These are phyloP conservation scores for Secale cereale DNA, from an alignment of 176 grass and related monocot species.

Conservation along the genomic window DNA sequence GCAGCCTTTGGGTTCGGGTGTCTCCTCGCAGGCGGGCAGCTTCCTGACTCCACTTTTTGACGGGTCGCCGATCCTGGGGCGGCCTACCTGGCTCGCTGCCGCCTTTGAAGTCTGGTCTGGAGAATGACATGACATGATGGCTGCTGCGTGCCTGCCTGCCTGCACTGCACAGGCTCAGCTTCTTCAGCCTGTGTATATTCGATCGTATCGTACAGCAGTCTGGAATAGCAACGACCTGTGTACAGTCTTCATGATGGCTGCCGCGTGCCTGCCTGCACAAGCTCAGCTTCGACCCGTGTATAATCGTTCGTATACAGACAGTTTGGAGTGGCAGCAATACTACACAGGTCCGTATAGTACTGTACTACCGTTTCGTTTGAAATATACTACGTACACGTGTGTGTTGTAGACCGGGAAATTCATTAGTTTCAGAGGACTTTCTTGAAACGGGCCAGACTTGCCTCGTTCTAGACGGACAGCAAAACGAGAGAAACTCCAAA, in stretches of 20 bases:
- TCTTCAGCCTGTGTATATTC: background rate
- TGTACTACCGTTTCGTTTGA: too few species aligned
- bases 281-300: background rate
- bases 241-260: background rate
- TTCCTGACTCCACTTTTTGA: conserved; percentile 5
- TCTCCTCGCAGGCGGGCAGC: conserved; percentile 36
- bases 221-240: too few species aligned
- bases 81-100: background rate
- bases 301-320: background rate
- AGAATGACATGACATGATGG: conserved; percentile 6
- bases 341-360: too few species aligned
- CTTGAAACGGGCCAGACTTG: background rate
- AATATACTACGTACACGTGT: too few species aligned
- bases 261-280: background rate
- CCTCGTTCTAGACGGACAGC: background rate
- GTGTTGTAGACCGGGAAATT: background rate
- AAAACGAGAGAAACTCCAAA: background rate
- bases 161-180: background rate
- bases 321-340: background rate
- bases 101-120: conserved; percentile 8
- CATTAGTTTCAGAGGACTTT: background rate
- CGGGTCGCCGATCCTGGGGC: conserved; percentile 33
- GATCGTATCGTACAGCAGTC: background rate
- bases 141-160: background rate
- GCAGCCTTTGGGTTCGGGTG: conserved; percentile 19